Evolutionary conservation across 345 rosid genomes (phyloP).

Genomic region (Viola odorata): DNA sequence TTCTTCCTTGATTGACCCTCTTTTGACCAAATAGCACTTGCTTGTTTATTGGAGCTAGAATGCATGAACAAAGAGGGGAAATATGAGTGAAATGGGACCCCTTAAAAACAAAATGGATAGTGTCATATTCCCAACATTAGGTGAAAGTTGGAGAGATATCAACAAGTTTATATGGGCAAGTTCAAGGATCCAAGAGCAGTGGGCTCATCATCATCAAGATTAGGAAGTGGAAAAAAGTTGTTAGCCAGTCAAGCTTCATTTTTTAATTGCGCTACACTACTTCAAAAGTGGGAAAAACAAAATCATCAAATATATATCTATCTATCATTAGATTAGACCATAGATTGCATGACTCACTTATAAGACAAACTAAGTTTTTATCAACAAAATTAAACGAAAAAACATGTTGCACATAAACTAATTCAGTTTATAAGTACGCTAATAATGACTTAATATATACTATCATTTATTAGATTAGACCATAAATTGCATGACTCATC

Average conservation of each 20-base stretch:
- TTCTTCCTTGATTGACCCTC: conserved; percentile 30
- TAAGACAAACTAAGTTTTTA: too few species aligned
- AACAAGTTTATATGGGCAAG: conserved; percentile 45
- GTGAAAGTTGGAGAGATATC: conserved; percentile 21
- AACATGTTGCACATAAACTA: too few species aligned
- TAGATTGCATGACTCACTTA: too few species aligned
- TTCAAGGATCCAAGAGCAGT: conserved; percentile 44
- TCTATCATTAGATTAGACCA: too few species aligned
- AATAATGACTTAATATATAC: too few species aligned
- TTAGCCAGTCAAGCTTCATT: conserved; percentile 11
- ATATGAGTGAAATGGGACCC: conserved; percentile 28
- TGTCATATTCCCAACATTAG: conserved; percentile 21
- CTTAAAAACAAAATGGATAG: conserved; percentile 24
- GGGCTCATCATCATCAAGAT: conserved; percentile 9
- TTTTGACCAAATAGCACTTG: conserved; percentile 38
- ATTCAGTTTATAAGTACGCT: too few species aligned
- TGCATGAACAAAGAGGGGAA: conserved; percentile 39
- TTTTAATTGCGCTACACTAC: background rate
- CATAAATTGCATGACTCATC: too few species aligned
- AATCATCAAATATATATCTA: background rate
- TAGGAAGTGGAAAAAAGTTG: conserved; percentile 17
- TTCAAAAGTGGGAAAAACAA: background rate
- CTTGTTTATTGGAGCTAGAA: conserved; percentile 33
- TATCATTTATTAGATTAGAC: too few species aligned
- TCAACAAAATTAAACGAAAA: too few species aligned